Percentiles rank a stretch among this genome's conserved stretches.
phyloP scores from a whole-genome alignment of 2,329 filamentous ascomycete species.

The Incumbomyces delicatus region DNA sequence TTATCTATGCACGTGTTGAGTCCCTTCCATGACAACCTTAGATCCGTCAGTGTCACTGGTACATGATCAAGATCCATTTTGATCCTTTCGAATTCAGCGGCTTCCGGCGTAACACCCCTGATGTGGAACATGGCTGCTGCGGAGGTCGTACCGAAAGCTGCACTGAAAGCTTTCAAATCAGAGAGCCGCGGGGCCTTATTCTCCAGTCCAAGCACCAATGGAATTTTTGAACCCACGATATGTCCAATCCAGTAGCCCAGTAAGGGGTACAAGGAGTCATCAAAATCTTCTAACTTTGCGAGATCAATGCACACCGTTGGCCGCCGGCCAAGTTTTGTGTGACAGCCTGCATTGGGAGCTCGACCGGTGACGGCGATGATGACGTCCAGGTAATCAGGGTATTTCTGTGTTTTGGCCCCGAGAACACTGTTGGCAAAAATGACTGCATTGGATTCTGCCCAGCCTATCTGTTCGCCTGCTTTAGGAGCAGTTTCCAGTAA shows the following conservation, averaged over 20 bases:
- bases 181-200: constrained; percentile 16
- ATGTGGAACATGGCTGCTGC: constrained; percentile 39
- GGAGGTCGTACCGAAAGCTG: constrained; percentile 35
- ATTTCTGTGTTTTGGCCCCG: constrained; percentile 36
- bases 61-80: background rate
- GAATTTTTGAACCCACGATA: constrained; percentile 25
- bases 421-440: constrained; percentile 39
- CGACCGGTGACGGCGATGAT: constrained; percentile 35
- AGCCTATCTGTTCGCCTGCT: constrained; percentile 33
- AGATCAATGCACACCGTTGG: constrained; percentile 4
- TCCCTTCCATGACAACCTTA: background rate
- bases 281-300: constrained; percentile 7
- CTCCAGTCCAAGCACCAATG: constrained; percentile 30
- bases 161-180: constrained; percentile 36
- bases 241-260: constrained; percentile 31
- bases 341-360: constrained; percentile 24
- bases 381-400: constrained; percentile 38
- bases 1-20: constrained; percentile 16
- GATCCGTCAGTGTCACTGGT: background rate
- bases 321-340: constrained; percentile 21
- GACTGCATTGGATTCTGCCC: constrained; percentile 40
- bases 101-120: constrained; percentile 31
- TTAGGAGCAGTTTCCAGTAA: constrained; percentile 28
- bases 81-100: constrained; percentile 6
- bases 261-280: constrained; percentile 32